Evolutionary conservation across 257 asterid genomes (phyloP), one percentile per base, ranked within the genome.

Genomic region (Capsicum pubescens): DNA sequence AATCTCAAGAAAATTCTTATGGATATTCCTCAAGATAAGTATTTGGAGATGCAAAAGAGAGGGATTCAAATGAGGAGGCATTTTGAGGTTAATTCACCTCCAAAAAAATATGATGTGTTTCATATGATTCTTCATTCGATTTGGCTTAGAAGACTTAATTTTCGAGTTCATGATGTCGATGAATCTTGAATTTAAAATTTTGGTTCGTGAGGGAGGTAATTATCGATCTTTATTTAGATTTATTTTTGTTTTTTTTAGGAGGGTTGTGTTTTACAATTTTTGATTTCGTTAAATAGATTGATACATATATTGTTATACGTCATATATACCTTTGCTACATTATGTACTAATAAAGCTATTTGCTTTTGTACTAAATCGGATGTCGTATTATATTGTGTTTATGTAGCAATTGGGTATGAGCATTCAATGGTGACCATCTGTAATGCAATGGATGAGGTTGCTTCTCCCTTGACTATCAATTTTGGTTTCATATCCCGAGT

Each of bases 101-200:
- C 93, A 0, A 71, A 84, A 72, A 79, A 90, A 57, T 89, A 86
- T 71, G 93, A 89, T 58, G 93, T 86, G 42, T 91, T 91, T 60
- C 91, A 91, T 82, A 91, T 91, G 93, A 91, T 89, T 59, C 87
- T 89, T n/a, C 92, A 89, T 86, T 91, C 93, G 0, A 74, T 90
- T 32, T 91, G 93, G 92, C 91, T 91, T 13, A 66, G 93, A 69
- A 84, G 93, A 83, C 87, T 90, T 57, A 87, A 90, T 21, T 10
- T 86, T 60, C 84, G 82, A 21, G 58, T 90, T 42, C 85, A 15
- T 7, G 78, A 44, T 5, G 54, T 19, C 12, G n/a, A 70, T 13
- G 81, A 86, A 0, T 21, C 9, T 76, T 76, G 81, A 76, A 14
- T 32, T 76, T 0, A 1, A 3, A 11, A 0, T 7, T 52, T 7